Evolutionary conservation across 2,329 filamentous ascomycete species (phyloP), one percentile per base, ranked within the genome.

Genomic region (Drechslerella dactyloides): DNA sequence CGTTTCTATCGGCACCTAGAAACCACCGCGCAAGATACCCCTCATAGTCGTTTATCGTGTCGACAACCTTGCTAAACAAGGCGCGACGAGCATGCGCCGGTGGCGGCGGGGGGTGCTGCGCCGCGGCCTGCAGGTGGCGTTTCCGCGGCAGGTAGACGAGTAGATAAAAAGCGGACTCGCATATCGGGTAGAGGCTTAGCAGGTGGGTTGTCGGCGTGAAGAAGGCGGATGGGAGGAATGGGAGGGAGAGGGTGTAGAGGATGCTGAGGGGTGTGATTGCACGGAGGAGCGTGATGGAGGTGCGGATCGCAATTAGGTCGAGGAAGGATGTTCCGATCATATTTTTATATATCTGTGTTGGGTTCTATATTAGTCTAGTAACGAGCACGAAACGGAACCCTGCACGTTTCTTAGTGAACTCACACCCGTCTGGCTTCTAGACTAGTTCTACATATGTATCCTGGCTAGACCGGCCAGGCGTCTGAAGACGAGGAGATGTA

Each of bases 1-100:
- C 84, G 27, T 80, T 78, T 1, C 79, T 53, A 15, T 82, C 79
- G 6, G 85, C 84, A 27, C 83, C 83, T 23, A 84, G 78, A 75
- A 88, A 87, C 86, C 86, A 89, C 73, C 81, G 83, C 56, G 77
- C 79, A 27, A 88, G 69, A 74, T 85, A 88, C 37, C 77, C 79
- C 40, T 84, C 82, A 0, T 82, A 80, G 75, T 87, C 82, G 0
- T 82, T 80, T 13, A 87, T 83, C 60, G 82, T 84, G 4, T 80
- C 79, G 73, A 81, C 80, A 75, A 85, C 85, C 44, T 81, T 81
- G 58, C 79, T 77, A 76, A 86, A 87, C 0, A 88, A 77, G 37
- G 78, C 79, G 68, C 79, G 77, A 55, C 86, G 80, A 66, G 85
- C 80, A 13, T 82, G 79, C 37, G 80, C 80, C 2, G 78, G 78